A percentile compares a stretch with the other conserved stretches of the same genome.
These are phyloP conservation scores for Sarocladium oryzae DNA, from an alignment of 2,329 filamentous ascomycete genomes.

Conservation along the genomic window DNA sequence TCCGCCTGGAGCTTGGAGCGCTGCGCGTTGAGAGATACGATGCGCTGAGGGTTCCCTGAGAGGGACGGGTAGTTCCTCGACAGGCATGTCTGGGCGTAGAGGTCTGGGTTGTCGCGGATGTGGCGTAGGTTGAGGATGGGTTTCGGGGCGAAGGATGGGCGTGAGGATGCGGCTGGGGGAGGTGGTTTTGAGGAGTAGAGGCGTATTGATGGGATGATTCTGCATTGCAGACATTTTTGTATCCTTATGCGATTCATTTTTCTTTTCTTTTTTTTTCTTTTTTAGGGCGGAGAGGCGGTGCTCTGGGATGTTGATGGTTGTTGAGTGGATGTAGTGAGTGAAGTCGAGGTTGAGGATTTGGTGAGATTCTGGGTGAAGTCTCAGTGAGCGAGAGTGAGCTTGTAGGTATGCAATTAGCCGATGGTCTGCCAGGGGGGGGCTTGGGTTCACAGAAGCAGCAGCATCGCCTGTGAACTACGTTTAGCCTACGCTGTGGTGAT, in stretches of 20 bases:
- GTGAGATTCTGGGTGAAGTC: background rate
- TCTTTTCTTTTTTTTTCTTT: no score
- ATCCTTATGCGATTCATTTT: slow-evolving; percentile 7
- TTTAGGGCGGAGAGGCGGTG: no score
- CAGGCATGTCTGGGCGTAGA: slow-evolving; percentile 76
- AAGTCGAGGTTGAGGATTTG: slow-evolving; percentile 1
- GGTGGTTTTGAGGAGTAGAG: background rate
- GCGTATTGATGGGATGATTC: background rate
- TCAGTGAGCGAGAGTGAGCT: no score
- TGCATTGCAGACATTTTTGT: background rate
- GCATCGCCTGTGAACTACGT: no score
- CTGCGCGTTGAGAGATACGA: slow-evolving; percentile 48
- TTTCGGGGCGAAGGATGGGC: slow-evolving; percentile 70
- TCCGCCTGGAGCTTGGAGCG: slow-evolving; percentile 56
- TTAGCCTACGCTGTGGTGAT: no score
- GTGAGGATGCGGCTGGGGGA: background rate
- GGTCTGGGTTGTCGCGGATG: slow-evolving; percentile 76
- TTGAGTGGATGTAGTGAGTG: background rate
- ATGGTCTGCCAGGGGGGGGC: background rate
- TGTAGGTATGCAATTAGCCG: slow-evolving; percentile 7
- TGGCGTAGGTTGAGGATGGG: slow-evolving; percentile 77
- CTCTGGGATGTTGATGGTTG: no score
- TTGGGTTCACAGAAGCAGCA: background rate
- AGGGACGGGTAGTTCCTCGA: slow-evolving; percentile 72
- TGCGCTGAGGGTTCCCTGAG: slow-evolving; percentile 47